phyloP scores from a whole-genome alignment of 495 filamentous ascomycete species.

The Apiosordaria backusii region DNA sequence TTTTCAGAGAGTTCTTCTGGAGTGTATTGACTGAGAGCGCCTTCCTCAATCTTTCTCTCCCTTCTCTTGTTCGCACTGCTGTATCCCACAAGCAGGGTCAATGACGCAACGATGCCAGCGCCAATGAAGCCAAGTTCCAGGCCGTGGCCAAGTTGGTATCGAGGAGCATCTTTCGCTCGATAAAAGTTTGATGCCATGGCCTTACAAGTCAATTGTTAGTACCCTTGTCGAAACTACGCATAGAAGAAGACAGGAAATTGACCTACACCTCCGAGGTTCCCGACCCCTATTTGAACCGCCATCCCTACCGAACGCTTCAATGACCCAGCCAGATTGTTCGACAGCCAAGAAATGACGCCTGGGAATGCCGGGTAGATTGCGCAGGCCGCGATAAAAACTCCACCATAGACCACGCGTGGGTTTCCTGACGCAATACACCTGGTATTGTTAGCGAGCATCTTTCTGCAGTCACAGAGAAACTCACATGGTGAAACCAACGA shows the following conservation, averaged over 20 bases:
- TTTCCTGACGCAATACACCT: slow-evolving; percentile 30
- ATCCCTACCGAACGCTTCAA: slow-evolving; percentile 71
- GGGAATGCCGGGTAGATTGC: slow-evolving; percentile 62
- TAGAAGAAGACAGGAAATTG: slow-evolving; percentile 16
- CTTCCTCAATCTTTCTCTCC: slow-evolving; percentile 42
- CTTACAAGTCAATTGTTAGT: slow-evolving; percentile 29
- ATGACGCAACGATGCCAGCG: slow-evolving; percentile 55
- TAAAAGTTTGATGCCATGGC: slow-evolving; percentile 79
- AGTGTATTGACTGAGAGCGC: slow-evolving; percentile 45
- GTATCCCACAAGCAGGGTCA: slow-evolving; percentile 56
- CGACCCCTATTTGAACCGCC: slow-evolving; percentile 71
- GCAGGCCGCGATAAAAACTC: slow-evolving; percentile 67
- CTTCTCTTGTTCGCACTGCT: slow-evolving; percentile 57
- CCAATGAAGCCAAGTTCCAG: slow-evolving; percentile 67
- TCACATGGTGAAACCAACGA: slow-evolving; percentile 63
- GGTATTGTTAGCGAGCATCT: not conserved
- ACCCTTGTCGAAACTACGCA: not conserved
- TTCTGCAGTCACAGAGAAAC: slow-evolving; percentile 22
- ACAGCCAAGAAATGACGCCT: slow-evolving; percentile 67
- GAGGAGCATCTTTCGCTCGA: slow-evolving; percentile 57
- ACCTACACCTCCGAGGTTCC: slow-evolving; percentile 62
- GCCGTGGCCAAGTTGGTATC: slow-evolving; percentile 64
- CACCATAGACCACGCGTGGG: slow-evolving; percentile 68
- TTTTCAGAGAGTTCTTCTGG: slow-evolving; percentile 53
- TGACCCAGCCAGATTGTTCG: slow-evolving; percentile 66